Base-by-base conservation (phyloP, 208 protist genomes). In the Leptomonas pyrrhocoris region DNA sequence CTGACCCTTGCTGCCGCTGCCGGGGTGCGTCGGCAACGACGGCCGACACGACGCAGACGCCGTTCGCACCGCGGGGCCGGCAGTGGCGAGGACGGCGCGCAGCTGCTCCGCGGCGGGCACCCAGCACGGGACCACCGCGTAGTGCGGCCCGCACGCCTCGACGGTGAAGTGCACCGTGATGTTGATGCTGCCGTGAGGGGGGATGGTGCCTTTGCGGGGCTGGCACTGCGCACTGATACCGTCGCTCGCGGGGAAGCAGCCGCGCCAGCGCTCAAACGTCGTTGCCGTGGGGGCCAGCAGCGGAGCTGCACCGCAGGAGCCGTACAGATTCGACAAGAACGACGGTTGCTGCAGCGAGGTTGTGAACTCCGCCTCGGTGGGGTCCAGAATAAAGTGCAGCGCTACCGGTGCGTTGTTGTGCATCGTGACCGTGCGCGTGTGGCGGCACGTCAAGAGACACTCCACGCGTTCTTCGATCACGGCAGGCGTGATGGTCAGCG, bases 321-420 rank as follows among this genome's bases (percentile, higher is more conserved):
- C 45, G 46, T 60, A 34, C 15, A 57, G 23, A 48, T 34, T 64
- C n/a, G 63, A 34, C 15, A 55, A 9, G 15, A 50, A 36, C 12
- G 34, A 45, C 23, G 36, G 38, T 21, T 74, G 34, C n/a, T 48
- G 58, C 50, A 80, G 36, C 28, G 66, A 74, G 16, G 50, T 48
- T 16, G 34, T 68, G 51, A 72, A 80, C 66, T 93, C 87, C 16
- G 59, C 74, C 34, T 63, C 62, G 7, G 72, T 85, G 2, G 92
- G 88, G 64, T 96, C 86, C 30, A 93, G 83, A 36, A 77, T 50
- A 51, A 94, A 96, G 70, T 89, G 81, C 30, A 96, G 71, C 43
- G 73, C 69, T 18, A 83, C 84, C 9, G 87, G 79, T 0, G 88
- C 92, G 51, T 74, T 78, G 74, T 94, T 96, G 54, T 83, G 83